Percentiles rank a stretch among this genome's conserved stretches.
phyloP scores from a whole-genome alignment of 495 filamentous ascomycete genomes.

The Clohesyomyces aquaticus region DNA sequence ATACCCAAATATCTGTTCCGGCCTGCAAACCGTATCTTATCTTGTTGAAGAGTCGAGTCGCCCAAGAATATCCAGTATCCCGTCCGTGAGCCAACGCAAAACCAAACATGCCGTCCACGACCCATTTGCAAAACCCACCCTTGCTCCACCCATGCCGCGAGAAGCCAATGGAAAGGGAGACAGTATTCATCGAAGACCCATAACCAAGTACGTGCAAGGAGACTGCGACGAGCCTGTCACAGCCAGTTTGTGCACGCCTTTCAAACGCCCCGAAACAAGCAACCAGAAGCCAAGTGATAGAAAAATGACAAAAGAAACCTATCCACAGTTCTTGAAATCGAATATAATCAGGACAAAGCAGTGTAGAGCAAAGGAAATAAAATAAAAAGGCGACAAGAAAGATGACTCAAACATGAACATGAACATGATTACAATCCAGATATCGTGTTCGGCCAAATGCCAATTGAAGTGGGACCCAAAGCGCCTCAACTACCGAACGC shows the following conservation, averaged over 20 bases:
- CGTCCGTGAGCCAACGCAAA: neutral
- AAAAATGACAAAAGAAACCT: too few relatives aligned
- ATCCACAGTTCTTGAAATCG: neutral
- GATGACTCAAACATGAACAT: neutral
- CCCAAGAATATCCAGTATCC: neutral
- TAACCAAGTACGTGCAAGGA: neutral
- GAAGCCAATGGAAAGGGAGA: too few relatives aligned
- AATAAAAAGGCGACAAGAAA: neutral
- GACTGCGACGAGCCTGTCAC: neutral
- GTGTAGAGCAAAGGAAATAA: neutral
- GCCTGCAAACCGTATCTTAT: neutral
- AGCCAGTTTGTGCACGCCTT: too few relatives aligned
- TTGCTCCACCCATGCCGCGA: neutral
- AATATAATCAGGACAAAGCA: neutral
- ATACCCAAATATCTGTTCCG: neutral
- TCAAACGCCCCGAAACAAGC: too few relatives aligned
- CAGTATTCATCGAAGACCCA: neutral
- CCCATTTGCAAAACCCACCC: neutral
- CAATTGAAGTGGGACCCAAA: neutral
- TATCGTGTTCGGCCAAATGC: neutral
- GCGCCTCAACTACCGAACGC: conserved; percentile 17
- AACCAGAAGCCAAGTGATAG: too few relatives aligned
- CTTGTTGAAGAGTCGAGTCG: neutral
- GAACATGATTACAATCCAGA: neutral
- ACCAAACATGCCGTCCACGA: neutral